Evolutionary conservation across 2,329 filamentous ascomycete species (phyloP), one percentile per base, ranked within the genome.

Genomic region (Fusarium humuli): DNA sequence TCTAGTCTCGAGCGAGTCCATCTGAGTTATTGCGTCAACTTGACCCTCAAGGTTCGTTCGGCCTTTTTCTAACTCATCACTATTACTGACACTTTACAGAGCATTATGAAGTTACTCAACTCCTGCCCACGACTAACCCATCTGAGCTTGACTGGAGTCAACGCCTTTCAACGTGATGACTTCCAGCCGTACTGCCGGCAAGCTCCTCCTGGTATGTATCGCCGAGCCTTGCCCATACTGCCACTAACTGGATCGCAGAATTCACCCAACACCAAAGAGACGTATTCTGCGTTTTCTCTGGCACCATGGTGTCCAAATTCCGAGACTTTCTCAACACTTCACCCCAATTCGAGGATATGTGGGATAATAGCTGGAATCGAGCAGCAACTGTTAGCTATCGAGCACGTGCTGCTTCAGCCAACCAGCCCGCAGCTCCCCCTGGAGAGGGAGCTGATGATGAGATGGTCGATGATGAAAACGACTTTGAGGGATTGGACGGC

Each of bases 261-360:
- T 99, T 99, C 78, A 98, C 94, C 20, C 92, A 95, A 48, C 94
- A 98, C 77, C 96, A 99, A 79, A 90, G 96, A 68, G 91, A 95
- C 55, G 94, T 98, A 10, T 99, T 99, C 78, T 99, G 96, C 77
- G 96, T 99, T 57, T 99, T 99, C 80, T 98, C 94, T 3, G 95
- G 96, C 8, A 87, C 88, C 27, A 94, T 94, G 58, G 95, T 99
- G 3, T 84, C 84, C 44, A 88, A 88, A 42, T 88, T 99, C 27
- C 91, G 95, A 44, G 87, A 91, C 29, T 92, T 94, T 77, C 85
- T 99, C 41, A 97, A 94, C 71, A 83, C 79, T 1, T 81, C 83
- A 13, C 78, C 80, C 1, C 79, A 82, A 34, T 88, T 87, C 57
- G 81, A 83, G 42, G 80, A 82, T 6, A 73, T 83, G 10, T 81